Base-by-base conservation (phyloP, 139 green algal genomes). In the Tetradesmus obliquus region DNA sequence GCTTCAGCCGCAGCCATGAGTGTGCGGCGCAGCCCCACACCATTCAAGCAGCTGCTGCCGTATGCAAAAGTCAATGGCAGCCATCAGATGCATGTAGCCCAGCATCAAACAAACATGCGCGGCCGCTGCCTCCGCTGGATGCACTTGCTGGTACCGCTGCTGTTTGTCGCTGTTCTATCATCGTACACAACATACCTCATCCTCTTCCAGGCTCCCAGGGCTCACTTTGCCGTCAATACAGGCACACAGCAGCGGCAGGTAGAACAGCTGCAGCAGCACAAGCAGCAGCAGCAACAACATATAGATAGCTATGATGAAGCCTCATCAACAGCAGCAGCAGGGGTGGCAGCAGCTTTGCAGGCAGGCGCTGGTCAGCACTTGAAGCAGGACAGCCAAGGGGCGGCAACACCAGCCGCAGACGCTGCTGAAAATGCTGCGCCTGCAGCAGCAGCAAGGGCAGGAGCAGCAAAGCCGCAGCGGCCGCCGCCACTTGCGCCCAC, bases 161-260 rank as follows among this genome's bases (percentile, higher is more conserved):
- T 91, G 15, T 54, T 91, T 51, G 88, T 58, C 9, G 62, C 76
- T 22, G 24, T 91, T 10, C 57, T 91, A 32, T 91, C 88, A 10
- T 91, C 88, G 3, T 81, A 81, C 57, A 45, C 66, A 13, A 91
- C 88, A 4, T 91, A 91, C 57, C 2, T 86, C 19, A 32, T 91
- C 5, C 19, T 87, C 6, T 87, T 69, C 45, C 79, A 87, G 19
- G 74, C 19, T 1, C 87, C 53, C 15, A 17, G 55, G 69, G 8
- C 32, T 20, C 86, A 51, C 5, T 17, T 54, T 55, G 20, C 22
- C 24, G 22, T 54, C 8, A 82, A 80, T 51, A 9, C 84, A 82
- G 84, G 32, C 57, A 81, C 60, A 32, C 32, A 53, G 60, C 81
- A 86, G 81, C 81, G 32, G 45, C 79, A 19, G 20, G 24, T 53